These are phyloP conservation scores for Hymenoscyphus albidus DNA, from an alignment of 2,329 filamentous ascomycete species.

Conservation along the genomic window DNA sequence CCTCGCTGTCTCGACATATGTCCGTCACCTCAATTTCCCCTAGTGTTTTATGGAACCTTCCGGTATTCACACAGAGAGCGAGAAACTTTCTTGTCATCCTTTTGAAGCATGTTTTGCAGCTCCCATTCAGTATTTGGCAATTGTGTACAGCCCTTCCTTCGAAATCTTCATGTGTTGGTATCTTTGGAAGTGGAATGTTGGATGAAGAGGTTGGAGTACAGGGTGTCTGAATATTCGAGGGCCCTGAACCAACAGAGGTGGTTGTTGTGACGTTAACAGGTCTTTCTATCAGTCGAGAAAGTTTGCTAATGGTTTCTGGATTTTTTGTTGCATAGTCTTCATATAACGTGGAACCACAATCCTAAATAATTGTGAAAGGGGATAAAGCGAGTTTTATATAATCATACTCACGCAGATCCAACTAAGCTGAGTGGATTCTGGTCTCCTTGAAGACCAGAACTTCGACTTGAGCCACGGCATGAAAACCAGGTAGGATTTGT, in stretches of 20 bases:
- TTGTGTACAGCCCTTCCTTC: neutral
- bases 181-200: neutral
- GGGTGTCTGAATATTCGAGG: neutral
- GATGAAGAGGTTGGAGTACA: neutral
- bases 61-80: conserved; percentile 3
- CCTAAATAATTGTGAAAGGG: neutral
- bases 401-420: neutral
- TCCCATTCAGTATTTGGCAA: neutral
- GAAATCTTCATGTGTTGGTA: neutral
- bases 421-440: neutral
- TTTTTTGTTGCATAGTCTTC: neutral
- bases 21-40: conserved; percentile 5
- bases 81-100: conserved; percentile 2
- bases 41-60: neutral
- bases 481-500: neutral
- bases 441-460: neutral
- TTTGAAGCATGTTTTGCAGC: neutral
- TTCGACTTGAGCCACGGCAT: neutral
- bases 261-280: neutral
- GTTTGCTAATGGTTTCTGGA: neutral
- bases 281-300: neutral
- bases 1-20: conserved; percentile 4
- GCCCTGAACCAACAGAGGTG: neutral
- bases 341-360: neutral
- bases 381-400: neutral